These are phyloP conservation scores for Phialocephala sp. DNA, from an alignment of 2,329 filamentous ascomycete genomes.

Conservation along the genomic window DNA sequence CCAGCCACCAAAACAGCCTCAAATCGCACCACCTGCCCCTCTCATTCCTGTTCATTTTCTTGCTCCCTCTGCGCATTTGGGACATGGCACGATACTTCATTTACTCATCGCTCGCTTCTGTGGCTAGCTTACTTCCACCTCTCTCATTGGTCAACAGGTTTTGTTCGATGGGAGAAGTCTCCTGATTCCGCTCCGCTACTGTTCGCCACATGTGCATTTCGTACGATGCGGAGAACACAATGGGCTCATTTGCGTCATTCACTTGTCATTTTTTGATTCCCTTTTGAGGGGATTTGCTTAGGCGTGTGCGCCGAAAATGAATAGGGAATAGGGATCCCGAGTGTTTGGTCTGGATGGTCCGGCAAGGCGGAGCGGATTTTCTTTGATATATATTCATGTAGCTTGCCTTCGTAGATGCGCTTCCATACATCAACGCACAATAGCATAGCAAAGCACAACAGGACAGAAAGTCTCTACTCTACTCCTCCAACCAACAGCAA, in stretches of 20 bases:
- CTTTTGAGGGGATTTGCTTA: background rate
- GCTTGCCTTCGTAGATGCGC: no score
- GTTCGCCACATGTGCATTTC: background rate
- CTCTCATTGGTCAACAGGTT: conserved; percentile 6
- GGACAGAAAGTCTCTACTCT: background rate
- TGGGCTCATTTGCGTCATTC: conserved; percentile 1
- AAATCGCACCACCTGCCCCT: background rate
- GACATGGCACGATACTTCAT: background rate
- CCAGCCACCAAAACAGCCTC: background rate
- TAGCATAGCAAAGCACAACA: conserved; percentile 1
- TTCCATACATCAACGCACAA: background rate
- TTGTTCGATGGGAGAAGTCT: conserved; percentile 1
- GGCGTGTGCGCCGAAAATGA: background rate
- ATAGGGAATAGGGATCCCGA: background rate
- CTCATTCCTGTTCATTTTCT: background rate
- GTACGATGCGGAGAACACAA: conserved; percentile 4
- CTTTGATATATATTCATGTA: conserved; percentile 7
- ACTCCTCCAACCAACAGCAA: background rate
- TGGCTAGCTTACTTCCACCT: background rate
- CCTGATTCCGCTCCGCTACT: background rate
- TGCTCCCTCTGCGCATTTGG: background rate
- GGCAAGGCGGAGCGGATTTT: background rate
- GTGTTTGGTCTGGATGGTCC: background rate
- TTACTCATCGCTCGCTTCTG: background rate
- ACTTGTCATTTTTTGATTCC: background rate